These are phyloP conservation scores for Candida sphagnicola DNA, from an alignment of 805 yeast genomes.

Conservation along the genomic window DNA sequence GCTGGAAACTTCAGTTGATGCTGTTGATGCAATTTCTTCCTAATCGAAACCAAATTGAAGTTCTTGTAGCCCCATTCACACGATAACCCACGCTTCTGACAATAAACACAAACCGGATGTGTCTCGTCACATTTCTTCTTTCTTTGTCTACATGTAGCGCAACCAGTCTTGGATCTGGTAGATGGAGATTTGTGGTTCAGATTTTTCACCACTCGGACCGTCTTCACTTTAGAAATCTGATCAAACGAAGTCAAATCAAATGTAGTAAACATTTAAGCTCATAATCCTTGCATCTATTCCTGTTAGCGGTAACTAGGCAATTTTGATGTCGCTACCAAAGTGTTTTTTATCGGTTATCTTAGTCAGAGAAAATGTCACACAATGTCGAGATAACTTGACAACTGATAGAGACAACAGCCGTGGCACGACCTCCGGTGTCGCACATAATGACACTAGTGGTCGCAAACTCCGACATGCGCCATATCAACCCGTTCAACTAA, in stretches of 20 bases:
- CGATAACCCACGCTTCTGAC: conserved; percentile 10
- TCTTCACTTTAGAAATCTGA: conserved; percentile 1
- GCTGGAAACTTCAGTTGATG: too few species aligned
- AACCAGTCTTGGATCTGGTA: conserved; percentile 17
- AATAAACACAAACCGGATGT: conserved; percentile 18
- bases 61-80: conserved; percentile 14
- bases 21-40: background rate
- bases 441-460: too few species aligned
- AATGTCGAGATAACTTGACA: background rate
- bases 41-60: background rate
- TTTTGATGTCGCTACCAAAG: too few species aligned
- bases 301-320: too few species aligned
- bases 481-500: too few species aligned
- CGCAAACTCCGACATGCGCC: too few species aligned
- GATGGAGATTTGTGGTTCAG: background rate
- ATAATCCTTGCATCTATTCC: background rate
- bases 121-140: conserved; percentile 23
- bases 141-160: conserved; percentile 14
- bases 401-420: too few species aligned
- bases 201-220: background rate
- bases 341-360: too few species aligned
- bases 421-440: too few species aligned
- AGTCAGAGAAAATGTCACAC: too few species aligned
- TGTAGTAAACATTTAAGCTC: conserved; percentile 1
- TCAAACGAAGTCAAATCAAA: conserved; percentile 5